Evolutionary conservation across 2,329 filamentous ascomycete species (phyloP).

Genomic region (Botrytis tulipae): DNA sequence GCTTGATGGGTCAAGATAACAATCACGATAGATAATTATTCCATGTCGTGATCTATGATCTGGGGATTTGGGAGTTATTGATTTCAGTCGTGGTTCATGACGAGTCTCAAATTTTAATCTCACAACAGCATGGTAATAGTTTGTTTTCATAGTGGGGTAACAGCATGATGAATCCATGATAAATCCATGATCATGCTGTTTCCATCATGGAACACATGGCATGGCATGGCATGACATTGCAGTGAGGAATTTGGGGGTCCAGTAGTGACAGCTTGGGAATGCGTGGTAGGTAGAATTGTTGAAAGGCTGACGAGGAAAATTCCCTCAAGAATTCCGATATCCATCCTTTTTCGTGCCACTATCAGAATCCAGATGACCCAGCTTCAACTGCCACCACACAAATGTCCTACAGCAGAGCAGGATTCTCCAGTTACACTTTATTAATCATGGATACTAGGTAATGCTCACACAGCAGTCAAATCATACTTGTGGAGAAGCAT

Average conservation of each 20-base stretch:
- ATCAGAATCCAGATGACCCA: background rate
- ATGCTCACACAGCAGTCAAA: background rate
- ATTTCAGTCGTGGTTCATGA: constrained; percentile 17
- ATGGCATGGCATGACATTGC: background rate
- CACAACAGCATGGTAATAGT: constrained; percentile 1
- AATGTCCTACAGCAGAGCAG: background rate
- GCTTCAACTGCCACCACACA: background rate
- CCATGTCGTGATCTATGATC: constrained; percentile 12
- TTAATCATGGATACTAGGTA: background rate
- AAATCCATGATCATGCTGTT: background rate
- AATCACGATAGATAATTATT: constrained; percentile 3
- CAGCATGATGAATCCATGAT: constrained; percentile 4
- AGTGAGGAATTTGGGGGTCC: background rate
- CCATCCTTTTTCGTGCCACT: background rate
- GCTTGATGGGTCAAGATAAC: constrained; percentile 2
- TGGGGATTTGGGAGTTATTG: background rate
- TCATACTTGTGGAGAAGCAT: background rate
- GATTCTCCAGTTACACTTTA: background rate
- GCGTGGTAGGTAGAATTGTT: background rate
- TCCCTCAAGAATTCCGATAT: background rate
- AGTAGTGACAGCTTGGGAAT: background rate
- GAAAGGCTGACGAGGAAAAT: background rate
- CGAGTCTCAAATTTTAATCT: constrained; percentile 17
- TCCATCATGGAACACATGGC: background rate
- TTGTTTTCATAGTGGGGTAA: background rate